Evolutionary conservation across 805 yeast genomes (phyloP).

Genomic region (Kodamaea kakaduensis): DNA sequence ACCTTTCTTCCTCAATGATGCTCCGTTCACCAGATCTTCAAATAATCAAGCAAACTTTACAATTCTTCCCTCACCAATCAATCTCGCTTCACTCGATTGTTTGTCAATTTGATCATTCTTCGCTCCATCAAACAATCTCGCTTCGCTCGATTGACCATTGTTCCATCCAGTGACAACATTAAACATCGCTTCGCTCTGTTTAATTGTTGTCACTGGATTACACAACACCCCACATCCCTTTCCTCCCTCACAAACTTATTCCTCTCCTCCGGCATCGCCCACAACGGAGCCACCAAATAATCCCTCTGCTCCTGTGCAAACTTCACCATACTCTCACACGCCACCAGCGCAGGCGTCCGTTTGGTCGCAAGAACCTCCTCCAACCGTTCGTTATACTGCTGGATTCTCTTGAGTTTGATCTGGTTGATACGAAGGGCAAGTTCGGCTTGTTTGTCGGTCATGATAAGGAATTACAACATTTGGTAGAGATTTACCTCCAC

Average conservation of each 20-base stretch:
- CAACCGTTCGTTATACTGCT: conserved; percentile 40
- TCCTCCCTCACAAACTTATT: conserved; percentile 31
- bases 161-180: too few species aligned
- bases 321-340: conserved; percentile 33
- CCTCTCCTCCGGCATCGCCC: conserved; percentile 34
- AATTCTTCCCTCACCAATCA: too few species aligned
- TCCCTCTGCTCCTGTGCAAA: conserved; percentile 44
- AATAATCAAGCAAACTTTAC: too few species aligned
- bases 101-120: too few species aligned
- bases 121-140: too few species aligned
- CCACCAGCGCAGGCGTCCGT: conserved; percentile 30
- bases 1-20: too few species aligned
- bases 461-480: background rate
- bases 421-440: conserved; percentile 39
- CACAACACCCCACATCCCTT: conserved; percentile 9
- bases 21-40: too few species aligned
- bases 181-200: background rate
- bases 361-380: conserved; percentile 50
- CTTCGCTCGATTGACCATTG: too few species aligned
- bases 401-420: conserved; percentile 44
- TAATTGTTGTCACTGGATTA: background rate
- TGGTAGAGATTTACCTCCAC: too few species aligned
- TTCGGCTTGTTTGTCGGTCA: conserved; percentile 9
- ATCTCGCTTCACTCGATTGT: too few species aligned
- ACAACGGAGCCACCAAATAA: conserved; percentile 42